A percentile compares a stretch with the other conserved stretches of the same genome.
Evolutionary conservation across 108 stramenopile genomes (phyloP).

Genomic region (Cyclotella kingstonii): DNA sequence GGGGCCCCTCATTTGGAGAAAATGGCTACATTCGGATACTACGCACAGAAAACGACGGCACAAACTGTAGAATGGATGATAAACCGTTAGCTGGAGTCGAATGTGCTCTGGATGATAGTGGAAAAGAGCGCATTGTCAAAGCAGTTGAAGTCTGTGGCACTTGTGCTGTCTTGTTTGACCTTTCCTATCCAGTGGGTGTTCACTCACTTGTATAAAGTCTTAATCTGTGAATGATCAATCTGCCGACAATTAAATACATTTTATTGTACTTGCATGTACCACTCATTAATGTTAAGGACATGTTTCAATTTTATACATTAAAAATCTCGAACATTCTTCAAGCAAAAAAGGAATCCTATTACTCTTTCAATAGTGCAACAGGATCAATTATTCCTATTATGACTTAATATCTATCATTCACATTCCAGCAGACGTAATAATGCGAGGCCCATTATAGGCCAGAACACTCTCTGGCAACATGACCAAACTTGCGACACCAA

Average conservation of each 20-base stretch:
- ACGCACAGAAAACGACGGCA: slow-evolving; percentile 55
- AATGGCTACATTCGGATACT: slow-evolving; percentile 76
- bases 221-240: too few relatives aligned
- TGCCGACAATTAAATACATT: too few relatives aligned
- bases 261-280: too few relatives aligned
- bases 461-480: slow-evolving; percentile 60
- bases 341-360: too few relatives aligned
- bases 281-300: too few relatives aligned
- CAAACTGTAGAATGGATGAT: slow-evolving; percentile 63
- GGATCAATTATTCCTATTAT: too few relatives aligned
- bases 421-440: too few relatives aligned
- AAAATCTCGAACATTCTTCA: too few relatives aligned
- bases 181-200: slow-evolving; percentile 62
- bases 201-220: too few relatives aligned
- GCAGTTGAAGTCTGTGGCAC: slow-evolving; percentile 76
- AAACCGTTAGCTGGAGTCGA: slow-evolving; percentile 73
- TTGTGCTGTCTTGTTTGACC: slow-evolving; percentile 67
- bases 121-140: slow-evolving; percentile 41
- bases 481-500: slow-evolving; percentile 60
- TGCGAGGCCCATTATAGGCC: background rate
- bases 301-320: too few relatives aligned
- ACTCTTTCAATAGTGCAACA: too few relatives aligned
- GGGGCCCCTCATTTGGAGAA: slow-evolving; percentile 84
- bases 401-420: too few relatives aligned
- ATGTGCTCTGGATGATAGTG: slow-evolving; percentile 71